Conservation (phyloP, 2,329 filamentous ascomycete genomes). For the Fusarium guadeloupense region DNA sequence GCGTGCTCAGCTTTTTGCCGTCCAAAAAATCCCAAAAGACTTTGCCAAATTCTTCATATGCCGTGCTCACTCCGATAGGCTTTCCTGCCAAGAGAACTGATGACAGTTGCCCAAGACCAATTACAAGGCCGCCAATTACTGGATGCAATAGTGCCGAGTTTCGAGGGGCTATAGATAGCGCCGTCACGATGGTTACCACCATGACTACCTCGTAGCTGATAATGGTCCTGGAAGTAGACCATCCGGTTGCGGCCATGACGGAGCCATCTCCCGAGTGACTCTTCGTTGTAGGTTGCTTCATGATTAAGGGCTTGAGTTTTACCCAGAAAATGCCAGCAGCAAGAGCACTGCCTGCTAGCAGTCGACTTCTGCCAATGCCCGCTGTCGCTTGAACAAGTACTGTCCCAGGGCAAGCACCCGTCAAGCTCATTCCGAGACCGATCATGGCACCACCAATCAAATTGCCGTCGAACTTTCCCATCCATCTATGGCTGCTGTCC, state of each 20-base stretch:
- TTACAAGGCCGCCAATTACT: not conserved
- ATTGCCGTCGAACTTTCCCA: constrained; percentile 15
- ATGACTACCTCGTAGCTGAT: not conserved
- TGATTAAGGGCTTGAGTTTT: not conserved
- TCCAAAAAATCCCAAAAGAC: not conserved
- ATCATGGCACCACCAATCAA: constrained; percentile 15
- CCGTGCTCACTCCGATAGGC: not conserved
- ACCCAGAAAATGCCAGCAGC: not conserved
- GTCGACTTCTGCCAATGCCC: not conserved
- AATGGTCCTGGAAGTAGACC: not conserved
- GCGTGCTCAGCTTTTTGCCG: not conserved
- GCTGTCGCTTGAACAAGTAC: constrained; percentile 16
- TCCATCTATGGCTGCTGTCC: constrained; percentile 5
- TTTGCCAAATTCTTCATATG: constrained; percentile 12
- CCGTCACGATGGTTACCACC: not conserved
- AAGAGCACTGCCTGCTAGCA: not conserved
- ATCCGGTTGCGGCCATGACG: not conserved
- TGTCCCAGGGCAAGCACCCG: constrained; percentile 19
- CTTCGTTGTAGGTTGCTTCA: not conserved
- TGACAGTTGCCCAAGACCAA: not conserved
- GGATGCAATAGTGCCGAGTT: not conserved
- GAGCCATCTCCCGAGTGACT: not conserved
- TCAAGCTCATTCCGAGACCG: constrained; percentile 25
- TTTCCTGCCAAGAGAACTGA: not conserved
- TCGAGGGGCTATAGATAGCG: not conserved